Percentiles rank a stretch among this genome's conserved stretches.
Evolutionary conservation across 352 stramenopile genomes (phyloP).

Genomic region (Pythium myriotylum): DNA sequence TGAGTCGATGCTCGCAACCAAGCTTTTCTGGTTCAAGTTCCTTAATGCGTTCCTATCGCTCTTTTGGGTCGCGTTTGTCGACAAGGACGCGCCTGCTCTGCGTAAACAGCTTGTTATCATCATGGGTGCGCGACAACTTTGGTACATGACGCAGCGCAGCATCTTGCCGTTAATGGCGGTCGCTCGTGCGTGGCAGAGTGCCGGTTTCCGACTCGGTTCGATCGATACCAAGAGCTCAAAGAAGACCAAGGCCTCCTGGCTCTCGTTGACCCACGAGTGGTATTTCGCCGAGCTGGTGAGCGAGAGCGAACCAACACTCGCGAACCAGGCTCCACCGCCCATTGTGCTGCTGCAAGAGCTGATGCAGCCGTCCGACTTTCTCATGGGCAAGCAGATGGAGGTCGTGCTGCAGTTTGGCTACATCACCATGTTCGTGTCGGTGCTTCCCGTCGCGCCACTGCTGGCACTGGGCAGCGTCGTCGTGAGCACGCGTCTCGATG

Average conservation of each 20-base stretch:
- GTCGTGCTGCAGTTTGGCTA: conserved; percentile 92
- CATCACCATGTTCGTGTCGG: conserved; percentile 93
- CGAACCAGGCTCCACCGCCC: conserved; percentile 29
- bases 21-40: conserved; percentile 86
- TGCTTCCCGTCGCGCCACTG: conserved; percentile 88
- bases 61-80: conserved; percentile 78
- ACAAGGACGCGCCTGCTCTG: conserved; percentile 46
- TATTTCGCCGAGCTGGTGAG: conserved; percentile 45
- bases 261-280: conserved; percentile 54
- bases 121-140: conserved; percentile 72
- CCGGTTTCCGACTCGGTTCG: conserved; percentile 41
- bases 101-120: conserved; percentile 72
- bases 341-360: conserved; percentile 68
- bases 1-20: conserved; percentile 74
- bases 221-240: background rate
- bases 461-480: conserved; percentile 88
- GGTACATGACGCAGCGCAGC: conserved; percentile 57
- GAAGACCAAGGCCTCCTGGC: conserved; percentile 8
- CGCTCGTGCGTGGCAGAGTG: conserved; percentile 39
- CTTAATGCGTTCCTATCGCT: conserved; percentile 83
- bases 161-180: conserved; percentile 60
- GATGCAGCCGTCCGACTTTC: conserved; percentile 68
- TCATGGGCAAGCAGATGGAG: conserved; percentile 84
- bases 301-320: conserved; percentile 4
- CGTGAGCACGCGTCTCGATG: conserved; percentile 86